Evolutionary conservation across 202 grass and related monocot species (phyloP).

Genomic region (Schoenoplectus tabernaemontani): DNA sequence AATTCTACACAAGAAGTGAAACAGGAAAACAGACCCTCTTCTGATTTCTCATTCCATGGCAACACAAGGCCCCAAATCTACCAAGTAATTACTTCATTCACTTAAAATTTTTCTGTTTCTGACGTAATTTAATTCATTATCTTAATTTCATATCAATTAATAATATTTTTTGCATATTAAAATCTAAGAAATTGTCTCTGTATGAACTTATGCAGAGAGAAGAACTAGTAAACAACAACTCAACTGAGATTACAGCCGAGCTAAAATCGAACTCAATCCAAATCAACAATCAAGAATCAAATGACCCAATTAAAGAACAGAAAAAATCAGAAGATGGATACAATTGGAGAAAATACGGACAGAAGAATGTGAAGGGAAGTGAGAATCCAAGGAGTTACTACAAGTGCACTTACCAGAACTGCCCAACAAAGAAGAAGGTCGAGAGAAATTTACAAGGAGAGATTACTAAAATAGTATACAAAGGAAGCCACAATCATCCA

Average conservation of each 20-base stretch:
- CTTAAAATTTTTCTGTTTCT: neutral
- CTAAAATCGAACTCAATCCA: neutral
- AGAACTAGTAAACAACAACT: neutral
- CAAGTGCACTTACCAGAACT: constrained; percentile 72
- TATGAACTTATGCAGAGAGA: neutral
- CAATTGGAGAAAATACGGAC: constrained; percentile 95
- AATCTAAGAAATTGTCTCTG: neutral
- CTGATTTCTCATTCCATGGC: constrained; percentile 47
- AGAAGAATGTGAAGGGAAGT: constrained; percentile 91
- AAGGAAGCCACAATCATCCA: constrained; percentile 74
- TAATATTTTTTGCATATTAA: neutral
- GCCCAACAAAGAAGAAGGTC: constrained; percentile 89
- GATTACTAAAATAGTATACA: constrained; percentile 89
- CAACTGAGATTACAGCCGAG: constrained; percentile 12
- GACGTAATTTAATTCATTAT: neutral
- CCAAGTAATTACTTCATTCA: constrained; percentile 1
- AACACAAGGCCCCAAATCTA: constrained; percentile 18
- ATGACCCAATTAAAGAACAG: constrained; percentile 14
- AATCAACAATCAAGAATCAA: constrained; percentile 10
- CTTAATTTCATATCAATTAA: neutral
- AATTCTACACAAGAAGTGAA: constrained; percentile 23
- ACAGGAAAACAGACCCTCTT: neutral
- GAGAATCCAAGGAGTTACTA: constrained; percentile 96
- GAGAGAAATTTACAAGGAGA: constrained; percentile 66
- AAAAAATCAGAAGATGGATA: constrained; percentile 55